Evolutionary conservation across 345 rosid genomes (phyloP), one percentile per base, ranked within the genome.

Genomic region (Eucalyptus decipiens): DNA sequence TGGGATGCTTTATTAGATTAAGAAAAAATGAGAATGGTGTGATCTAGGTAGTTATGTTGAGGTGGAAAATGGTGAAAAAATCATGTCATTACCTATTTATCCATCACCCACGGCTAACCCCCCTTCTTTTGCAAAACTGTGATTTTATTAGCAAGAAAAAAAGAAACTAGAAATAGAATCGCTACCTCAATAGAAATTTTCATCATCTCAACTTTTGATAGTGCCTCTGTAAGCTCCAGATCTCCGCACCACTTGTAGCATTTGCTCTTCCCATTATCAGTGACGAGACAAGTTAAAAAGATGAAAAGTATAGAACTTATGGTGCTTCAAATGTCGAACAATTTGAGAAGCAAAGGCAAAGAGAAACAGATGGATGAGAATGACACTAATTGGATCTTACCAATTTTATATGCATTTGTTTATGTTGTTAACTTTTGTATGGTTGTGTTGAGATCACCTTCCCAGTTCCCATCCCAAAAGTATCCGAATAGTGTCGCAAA

Each of bases 381-480:
- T 11, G 30, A 58, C 14, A 4, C 1, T 6, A 12, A 26, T 28
- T 28, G n/a, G 67, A 60, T 60, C 67, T 60, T 60, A 60, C 67
- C 32, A 28, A 60, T 12, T 60, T 60, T 60, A 12, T 28, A 1
- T 28, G 32, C 67, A 69, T 32, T 17, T 19, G 2, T 16, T 18
- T 67, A 67, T 32, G 42, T 7, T 8, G 6, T 2, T 67, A 32
- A 67, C 80, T 32, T 67, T 67, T 32, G 80, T 32, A 67, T 67
- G 3, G 23, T 32, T 16, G 80, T 1, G 1, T 67, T 67, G 80
- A 67, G 80, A 67, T 67, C 24, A 69, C 42, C 24, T 4, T 69
- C 24, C 40, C 23, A 32, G 0, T 32, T 7, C 6, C 8, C 1
- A 7, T 65, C 2, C 37, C 15, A 65, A 1, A 0, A 1, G 23